Percentiles rank a stretch among this genome's conserved stretches.
Conservation (phyloP, 2,329 filamentous ascomycete species). For the Apiospora malaysiana region DNA sequence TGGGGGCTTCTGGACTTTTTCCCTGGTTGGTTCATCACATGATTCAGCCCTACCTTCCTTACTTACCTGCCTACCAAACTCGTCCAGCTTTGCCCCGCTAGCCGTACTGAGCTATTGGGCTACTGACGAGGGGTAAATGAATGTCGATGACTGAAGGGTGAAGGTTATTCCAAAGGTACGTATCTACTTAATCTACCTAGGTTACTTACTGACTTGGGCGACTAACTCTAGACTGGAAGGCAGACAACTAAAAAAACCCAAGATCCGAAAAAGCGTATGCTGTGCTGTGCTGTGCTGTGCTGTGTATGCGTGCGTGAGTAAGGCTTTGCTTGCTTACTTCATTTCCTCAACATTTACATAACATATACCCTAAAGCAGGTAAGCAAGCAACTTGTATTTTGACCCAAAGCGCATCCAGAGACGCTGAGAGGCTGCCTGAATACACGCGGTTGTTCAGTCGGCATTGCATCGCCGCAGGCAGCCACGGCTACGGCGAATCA, state of each 20-base stretch:
- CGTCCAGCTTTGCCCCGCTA: background rate
- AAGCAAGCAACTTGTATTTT: constrained; percentile 9
- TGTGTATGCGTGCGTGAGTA: background rate
- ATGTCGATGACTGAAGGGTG: no score
- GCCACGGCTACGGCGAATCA: constrained; percentile 1
- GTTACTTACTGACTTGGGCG: background rate
- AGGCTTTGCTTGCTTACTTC: constrained; percentile 1
- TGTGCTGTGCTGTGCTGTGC: background rate
- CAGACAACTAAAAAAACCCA: background rate
- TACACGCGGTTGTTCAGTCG: background rate
- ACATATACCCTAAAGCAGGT: constrained; percentile 10
- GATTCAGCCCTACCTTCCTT: constrained; percentile 33
- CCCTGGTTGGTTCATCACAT: constrained; percentile 28
- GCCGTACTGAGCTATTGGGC: no score
- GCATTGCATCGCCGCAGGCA: background rate
- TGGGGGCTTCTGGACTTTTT: no score
- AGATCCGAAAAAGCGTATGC: background rate
- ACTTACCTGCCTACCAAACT: background rate
- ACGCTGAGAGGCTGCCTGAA: constrained; percentile 3
- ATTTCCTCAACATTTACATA: background rate
- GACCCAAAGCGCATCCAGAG: background rate
- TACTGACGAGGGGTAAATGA: constrained; percentile 8
- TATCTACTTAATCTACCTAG: background rate
- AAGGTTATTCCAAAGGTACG: background rate
- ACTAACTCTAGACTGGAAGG: background rate